phyloP scores from a whole-genome alignment of 2,329 filamentous ascomycete genomes.

The Talaromyces verruculosus region DNA sequence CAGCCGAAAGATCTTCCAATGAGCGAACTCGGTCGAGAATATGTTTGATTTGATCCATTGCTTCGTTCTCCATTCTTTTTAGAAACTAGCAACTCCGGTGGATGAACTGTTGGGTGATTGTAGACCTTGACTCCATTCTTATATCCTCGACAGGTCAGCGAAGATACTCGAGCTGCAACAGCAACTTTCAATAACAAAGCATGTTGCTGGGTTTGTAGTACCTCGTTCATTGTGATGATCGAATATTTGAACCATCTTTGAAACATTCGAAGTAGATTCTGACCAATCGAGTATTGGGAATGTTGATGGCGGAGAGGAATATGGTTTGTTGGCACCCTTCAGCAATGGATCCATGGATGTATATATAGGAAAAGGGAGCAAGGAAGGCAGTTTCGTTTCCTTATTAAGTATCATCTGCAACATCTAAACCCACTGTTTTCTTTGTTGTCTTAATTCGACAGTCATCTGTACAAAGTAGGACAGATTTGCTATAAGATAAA shows the following conservation, averaged over 20 bases:
- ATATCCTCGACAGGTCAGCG: not conserved
- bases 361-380: not conserved
- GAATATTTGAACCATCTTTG: not conserved
- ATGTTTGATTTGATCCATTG: not conserved
- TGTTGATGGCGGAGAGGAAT: not conserved
- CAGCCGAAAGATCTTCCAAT: not conserved
- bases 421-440: not conserved
- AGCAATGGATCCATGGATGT: not conserved
- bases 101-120: not conserved
- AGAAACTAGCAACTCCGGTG: not conserved
- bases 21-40: not conserved
- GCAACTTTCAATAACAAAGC: not conserved
- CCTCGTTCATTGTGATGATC: not conserved
- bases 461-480: too few species aligned
- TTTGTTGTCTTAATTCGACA: not conserved
- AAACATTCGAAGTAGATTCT: not conserved
- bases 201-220: not conserved
- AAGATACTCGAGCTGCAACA: not conserved
- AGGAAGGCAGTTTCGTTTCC: not conserved
- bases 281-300: not conserved
- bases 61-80: not conserved
- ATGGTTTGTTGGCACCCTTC: not conserved
- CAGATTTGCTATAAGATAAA: too few species aligned
- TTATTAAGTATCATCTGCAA: not conserved
- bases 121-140: not conserved